Conservation (phyloP, 1,139 yeast species). For the Debaryomyces coudertii region DNA sequence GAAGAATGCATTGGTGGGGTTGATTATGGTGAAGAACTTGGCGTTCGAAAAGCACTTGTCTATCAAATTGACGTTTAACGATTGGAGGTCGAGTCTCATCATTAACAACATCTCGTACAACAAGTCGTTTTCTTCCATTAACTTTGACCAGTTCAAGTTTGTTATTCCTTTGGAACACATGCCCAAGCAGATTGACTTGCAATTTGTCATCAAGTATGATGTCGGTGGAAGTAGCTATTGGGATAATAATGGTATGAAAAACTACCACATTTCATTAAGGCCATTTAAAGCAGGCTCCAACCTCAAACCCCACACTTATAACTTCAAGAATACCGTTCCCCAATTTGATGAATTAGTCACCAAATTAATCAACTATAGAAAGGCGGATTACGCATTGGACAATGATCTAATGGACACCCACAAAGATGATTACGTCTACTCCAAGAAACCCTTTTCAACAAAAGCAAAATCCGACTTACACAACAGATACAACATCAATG, state of each 20-base stretch:
- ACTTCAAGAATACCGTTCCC: constrained; percentile 18
- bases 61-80: constrained; percentile 41
- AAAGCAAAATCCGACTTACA: constrained; percentile 17
- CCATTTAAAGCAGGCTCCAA: constrained; percentile 13
- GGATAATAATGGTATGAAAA: constrained; percentile 38
- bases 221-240: constrained; percentile 30
- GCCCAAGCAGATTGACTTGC: constrained; percentile 20
- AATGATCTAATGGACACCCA: constrained; percentile 7
- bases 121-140: constrained; percentile 28
- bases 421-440: constrained; percentile 4
- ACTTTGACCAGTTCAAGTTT: constrained; percentile 44
- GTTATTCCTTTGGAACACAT: constrained; percentile 36
- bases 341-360: constrained; percentile 32
- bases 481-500: constrained; percentile 17
- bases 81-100: constrained; percentile 39
- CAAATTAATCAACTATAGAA: constrained; percentile 16
- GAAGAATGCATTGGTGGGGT: constrained; percentile 29
- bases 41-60: constrained; percentile 41
- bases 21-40: constrained; percentile 40
- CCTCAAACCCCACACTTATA: constrained; percentile 20
- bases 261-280: constrained; percentile 32
- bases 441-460: constrained; percentile 8
- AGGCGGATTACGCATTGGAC: constrained; percentile 10
- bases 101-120: constrained; percentile 32
- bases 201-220: constrained; percentile 31